Evolutionary conservation across 768 basidiomycete species (phyloP), one percentile per base, ranked within the genome.

Genomic region (Mycena haematopus): DNA sequence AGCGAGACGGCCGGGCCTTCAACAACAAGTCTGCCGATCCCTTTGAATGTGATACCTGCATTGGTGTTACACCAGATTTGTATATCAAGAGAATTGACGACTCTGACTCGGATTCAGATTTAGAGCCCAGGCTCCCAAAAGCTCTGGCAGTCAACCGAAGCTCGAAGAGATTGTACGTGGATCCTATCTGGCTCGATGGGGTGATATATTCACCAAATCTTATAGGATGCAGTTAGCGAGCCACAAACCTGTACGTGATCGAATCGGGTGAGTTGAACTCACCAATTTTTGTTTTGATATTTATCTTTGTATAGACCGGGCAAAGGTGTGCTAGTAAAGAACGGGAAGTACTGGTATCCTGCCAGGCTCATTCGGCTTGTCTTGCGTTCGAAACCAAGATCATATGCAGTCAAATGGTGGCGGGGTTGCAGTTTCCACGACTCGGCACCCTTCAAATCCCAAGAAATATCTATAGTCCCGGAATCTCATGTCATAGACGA

Each of bases 1-100:
- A 73, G 52, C 24, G 45, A 17, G 51, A 70, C 21, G 74, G 72
- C 36, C 33, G 70, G 14, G 73, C 71, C 1, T 52, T 31, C 33
- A 21, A 52, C 2, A 52, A 35, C 6, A 35, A 21, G 22, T 35
- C 33, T 21, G 19, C 31, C 7, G 50, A 52, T 35, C 15, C 45
- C 24, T 50, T 42, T n/a, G 40, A 42, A 42, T 42, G 40, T 19
- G 40, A 42, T 42, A 42, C 17, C 19, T 42, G 40, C n/a, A 7
- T 7, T 42, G 31, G 31, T 33, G 11, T 33, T 33, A 33, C 31
- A 33, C 31, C 31, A 6, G 31, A 33, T 11, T 33, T 33, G 31
- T 11, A 11, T 11, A 33, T 33, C 31, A 6, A 6, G 11, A 11
- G 31, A 33, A 6, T 33, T n/a, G n/a, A n/a, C 31, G 31, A 33